Conservation (phyloP, 169 alveolate species). For the Eimeria sp. region DNA sequence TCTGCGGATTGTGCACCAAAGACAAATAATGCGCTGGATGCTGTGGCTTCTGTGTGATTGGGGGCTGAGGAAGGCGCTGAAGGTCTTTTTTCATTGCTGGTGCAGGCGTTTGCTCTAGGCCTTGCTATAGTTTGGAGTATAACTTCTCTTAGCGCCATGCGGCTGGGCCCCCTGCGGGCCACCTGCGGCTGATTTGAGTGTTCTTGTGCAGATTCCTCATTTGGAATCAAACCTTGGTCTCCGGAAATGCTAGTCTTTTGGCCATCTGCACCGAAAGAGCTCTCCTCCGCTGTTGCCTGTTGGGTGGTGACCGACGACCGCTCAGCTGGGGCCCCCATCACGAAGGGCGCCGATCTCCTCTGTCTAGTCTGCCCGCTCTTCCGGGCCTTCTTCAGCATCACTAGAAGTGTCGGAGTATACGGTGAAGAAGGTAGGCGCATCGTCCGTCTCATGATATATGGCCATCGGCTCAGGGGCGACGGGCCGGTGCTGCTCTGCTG, state of each 20-base stretch:
- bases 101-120: not conserved
- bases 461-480: not conserved
- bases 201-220: not conserved
- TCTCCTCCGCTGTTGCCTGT: not conserved
- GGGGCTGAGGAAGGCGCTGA: not conserved
- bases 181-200: not conserved
- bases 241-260: not conserved
- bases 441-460: not conserved
- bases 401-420: not conserved
- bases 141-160: not conserved
- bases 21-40: too few relatives aligned
- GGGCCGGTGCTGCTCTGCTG: not conserved
- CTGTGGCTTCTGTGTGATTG: not conserved
- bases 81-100: not conserved
- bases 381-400: not conserved
- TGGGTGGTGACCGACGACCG: not conserved
- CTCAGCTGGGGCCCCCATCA: not conserved
- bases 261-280: not conserved
- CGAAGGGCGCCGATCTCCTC: not conserved
- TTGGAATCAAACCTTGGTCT: not conserved
- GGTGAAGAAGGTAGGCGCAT: not conserved
- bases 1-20: too few relatives aligned
- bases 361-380: not conserved
- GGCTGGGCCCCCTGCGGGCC: not conserved
- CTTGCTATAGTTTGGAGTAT: not conserved